Conservation (phyloP, 2,329 filamentous ascomycete genomes). For the Bretziella fagacearum region DNA sequence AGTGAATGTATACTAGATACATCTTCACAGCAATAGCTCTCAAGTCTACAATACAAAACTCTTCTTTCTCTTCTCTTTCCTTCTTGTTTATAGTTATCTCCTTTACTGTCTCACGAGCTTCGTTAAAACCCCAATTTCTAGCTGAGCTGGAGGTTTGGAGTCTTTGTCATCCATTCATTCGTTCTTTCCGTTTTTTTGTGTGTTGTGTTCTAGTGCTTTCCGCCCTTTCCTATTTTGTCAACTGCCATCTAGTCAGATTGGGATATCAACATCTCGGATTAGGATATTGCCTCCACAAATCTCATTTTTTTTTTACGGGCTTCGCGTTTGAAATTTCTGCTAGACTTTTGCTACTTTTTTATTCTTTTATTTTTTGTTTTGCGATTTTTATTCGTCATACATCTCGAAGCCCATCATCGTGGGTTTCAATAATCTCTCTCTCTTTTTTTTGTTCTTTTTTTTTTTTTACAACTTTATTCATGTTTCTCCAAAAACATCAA, state of each 20-base stretch:
- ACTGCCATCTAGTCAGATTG: neutral
- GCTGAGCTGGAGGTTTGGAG: constrained; percentile 4
- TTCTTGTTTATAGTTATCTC: neutral
- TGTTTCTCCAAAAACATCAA: neutral
- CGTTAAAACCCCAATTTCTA: neutral
- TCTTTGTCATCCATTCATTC: neutral
- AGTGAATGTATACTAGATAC: too few species aligned
- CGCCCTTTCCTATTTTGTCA: neutral
- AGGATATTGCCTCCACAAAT: neutral
- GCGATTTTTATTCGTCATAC: neutral
- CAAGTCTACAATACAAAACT: neutral
- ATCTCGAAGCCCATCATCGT: too few species aligned
- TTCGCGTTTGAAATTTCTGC: too few species aligned
- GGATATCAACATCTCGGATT: neutral
- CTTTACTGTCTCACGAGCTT: neutral
- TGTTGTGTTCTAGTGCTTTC: neutral
- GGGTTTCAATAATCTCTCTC: neutral
- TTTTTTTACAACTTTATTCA: too few species aligned
- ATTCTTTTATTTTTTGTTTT: neutral
- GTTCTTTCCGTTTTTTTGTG: constrained; percentile 2
- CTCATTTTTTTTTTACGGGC: neutral
- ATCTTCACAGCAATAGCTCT: too few species aligned
- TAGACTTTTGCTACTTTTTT: neutral
- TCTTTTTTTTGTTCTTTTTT: neutral
- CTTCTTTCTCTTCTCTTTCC: neutral